Base-by-base conservation (phyloP, 306 rosid genomes). In the Ormosia semicastrata region DNA sequence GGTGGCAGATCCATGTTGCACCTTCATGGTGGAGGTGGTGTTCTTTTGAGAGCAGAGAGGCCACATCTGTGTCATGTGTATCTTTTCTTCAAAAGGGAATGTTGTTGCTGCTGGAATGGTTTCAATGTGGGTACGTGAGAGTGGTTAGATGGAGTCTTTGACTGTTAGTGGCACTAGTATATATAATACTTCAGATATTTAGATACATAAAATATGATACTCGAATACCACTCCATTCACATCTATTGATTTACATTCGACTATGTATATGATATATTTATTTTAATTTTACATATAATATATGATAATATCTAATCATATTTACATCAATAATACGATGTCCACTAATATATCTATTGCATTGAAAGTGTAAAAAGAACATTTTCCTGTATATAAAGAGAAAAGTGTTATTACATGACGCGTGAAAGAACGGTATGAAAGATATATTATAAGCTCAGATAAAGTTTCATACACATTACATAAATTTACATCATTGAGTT, bases 11-110 rank as follows among this genome's bases (percentile, higher is more conserved):
- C 64, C 80, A 9, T 72, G 46, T 32, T 43, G 57, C 33, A n/a
- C 50, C 47, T 44, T 63, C 15, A 30, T 63, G 3, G 15, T 33
- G 13, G 75, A 8, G 63, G 72, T 15, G 41, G 44, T 75, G 78
- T 32, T 88, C 77, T 83, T 86, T 12, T 86, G 87, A 63, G 89
- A 86, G 71, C 81, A 73, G 13, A 86, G 77, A 59, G 82, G 86
- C 90, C 93, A 87, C 85, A 90, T 90, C 17, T 79, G 73, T 47
- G 81, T 11, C 60, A 64, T 78, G n/a, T 15, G 65, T 56, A 2
- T 46, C 4, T 37, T 62, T 37, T 11, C 14, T 40, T 18, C 8
- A 15, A 37, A 8, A 24, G 7, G 39, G 17, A 9, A 32, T 43
- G 13, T 50, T 6, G 46, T 8, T 47, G 56, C 4, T 58, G 65